Percentiles rank a stretch among this genome's conserved stretches.
Conservation (phyloP, 1,284 basidiomycete genomes). For the Sutorius eximius region DNA sequence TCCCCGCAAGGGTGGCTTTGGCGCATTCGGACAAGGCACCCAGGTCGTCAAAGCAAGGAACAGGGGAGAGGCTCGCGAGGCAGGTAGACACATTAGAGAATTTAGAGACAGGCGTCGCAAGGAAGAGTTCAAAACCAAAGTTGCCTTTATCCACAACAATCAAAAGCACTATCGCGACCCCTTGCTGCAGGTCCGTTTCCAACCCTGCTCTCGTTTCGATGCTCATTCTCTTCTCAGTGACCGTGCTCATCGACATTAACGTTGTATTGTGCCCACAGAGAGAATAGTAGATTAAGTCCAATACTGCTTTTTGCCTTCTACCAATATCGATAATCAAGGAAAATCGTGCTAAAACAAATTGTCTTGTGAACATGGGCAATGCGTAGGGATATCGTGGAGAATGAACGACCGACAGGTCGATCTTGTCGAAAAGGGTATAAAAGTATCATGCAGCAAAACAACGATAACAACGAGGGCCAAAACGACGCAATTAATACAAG, state of each 20-base stretch:
- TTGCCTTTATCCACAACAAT: conserved; percentile 76
- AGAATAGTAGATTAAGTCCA: conserved; percentile 4
- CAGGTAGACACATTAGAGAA: conserved; percentile 83
- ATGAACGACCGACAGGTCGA: conserved; percentile 36
- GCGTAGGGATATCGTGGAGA: conserved; percentile 24
- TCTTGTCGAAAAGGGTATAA: conserved; percentile 39
- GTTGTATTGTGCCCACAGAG: conserved; percentile 3
- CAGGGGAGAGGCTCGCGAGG: conserved; percentile 90
- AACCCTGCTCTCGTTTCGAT: neutral
- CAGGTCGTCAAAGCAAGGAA: conserved; percentile 91
- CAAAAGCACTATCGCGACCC: conserved; percentile 87
- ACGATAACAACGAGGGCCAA: conserved; percentile 26
- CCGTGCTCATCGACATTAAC: conserved; percentile 5
- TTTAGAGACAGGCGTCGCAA: conserved; percentile 79
- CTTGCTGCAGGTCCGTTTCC: conserved; percentile 39
- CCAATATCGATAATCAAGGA: conserved; percentile 12
- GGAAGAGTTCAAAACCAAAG: conserved; percentile 84
- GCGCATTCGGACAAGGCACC: conserved; percentile 78
- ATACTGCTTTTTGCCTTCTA: conserved; percentile 22
- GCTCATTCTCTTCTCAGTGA: conserved; percentile 21
- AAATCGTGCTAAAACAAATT: conserved; percentile 11
- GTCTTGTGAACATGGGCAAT: conserved; percentile 16
- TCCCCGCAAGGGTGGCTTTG: conserved; percentile 82
- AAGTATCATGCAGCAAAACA: conserved; percentile 29
- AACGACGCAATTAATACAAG: conserved; percentile 56